Conservation (phyloP, 306 rosid genomes). For the Trichosanthes truncata region DNA sequence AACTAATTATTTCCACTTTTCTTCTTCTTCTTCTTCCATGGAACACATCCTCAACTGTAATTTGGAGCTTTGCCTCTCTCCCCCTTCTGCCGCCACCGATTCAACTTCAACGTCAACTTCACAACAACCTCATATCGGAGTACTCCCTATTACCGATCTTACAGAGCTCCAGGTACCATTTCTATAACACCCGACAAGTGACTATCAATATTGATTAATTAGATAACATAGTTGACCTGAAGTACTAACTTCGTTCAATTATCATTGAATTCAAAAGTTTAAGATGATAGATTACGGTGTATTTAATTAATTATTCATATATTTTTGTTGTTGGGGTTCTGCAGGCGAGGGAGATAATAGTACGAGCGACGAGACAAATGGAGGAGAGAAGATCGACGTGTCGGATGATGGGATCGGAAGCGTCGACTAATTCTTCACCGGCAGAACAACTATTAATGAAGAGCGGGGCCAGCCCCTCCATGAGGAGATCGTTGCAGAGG, state of each 20-base stretch:
- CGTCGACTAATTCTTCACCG: neutral
- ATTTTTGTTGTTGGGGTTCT: neutral
- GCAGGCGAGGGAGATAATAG: neutral
- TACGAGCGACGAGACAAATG: neutral
- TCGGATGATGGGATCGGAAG: neutral
- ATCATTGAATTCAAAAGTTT: too few relatives aligned
- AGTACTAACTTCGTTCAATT: too few relatives aligned
- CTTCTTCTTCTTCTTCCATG: neutral
- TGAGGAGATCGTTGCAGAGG: conserved; percentile 1
- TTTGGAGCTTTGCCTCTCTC: conserved; percentile 1
- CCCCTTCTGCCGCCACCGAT: neutral
- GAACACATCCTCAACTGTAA: neutral
- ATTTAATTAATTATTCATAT: neutral
- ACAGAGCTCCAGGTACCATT: neutral
- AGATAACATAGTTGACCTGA: too few relatives aligned
- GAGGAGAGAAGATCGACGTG: neutral
- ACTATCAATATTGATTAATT: neutral
- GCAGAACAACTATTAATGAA: too few relatives aligned
- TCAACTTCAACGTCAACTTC: neutral
- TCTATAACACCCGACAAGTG: too few relatives aligned
- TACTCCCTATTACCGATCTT: neutral
- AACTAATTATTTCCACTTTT: neutral
- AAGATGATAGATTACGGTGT: too few relatives aligned
- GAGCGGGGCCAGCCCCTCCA: neutral
- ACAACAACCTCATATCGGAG: too few relatives aligned